phyloP scores from a whole-genome alignment of 2,329 filamentous ascomycete genomes.

The Fonsecaea monophora region DNA sequence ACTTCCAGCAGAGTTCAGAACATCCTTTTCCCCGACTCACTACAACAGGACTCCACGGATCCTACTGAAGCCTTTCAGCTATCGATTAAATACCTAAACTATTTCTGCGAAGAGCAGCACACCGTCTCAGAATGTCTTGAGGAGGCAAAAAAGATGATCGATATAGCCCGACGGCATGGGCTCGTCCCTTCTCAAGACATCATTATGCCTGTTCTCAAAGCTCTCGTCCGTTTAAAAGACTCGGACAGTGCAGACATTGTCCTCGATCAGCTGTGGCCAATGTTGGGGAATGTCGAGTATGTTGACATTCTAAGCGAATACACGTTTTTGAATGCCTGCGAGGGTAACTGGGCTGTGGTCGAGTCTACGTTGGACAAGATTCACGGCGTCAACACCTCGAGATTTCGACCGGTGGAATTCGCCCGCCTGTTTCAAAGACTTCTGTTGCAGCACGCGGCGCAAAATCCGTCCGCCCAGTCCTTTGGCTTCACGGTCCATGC shows the following conservation, averaged over 20 bases:
- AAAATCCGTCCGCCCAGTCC: slow-evolving; percentile 21
- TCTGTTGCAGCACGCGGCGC: slow-evolving; percentile 20
- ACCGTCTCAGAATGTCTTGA: slow-evolving; percentile 43
- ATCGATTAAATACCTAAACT: slow-evolving; percentile 38
- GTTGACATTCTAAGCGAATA: slow-evolving; percentile 49
- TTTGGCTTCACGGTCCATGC: slow-evolving; percentile 30
- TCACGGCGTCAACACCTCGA: slow-evolving; percentile 45
- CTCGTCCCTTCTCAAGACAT: slow-evolving; percentile 46
- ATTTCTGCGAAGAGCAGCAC: slow-evolving; percentile 46
- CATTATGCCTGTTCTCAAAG: slow-evolving; percentile 51
- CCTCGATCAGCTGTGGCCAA: slow-evolving; percentile 45
- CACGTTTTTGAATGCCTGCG: slow-evolving; percentile 47
- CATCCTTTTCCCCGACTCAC: slow-evolving; percentile 26
- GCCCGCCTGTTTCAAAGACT: slow-evolving; percentile 28
- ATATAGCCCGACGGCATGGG: slow-evolving; percentile 15
- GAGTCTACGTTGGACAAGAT: slow-evolving; percentile 49
- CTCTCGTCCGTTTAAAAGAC: slow-evolving; percentile 47
- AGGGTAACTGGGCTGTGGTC: slow-evolving; percentile 51
- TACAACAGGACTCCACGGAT: background rate
- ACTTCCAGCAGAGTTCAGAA: slow-evolving; percentile 16
- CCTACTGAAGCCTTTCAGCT: slow-evolving; percentile 3
- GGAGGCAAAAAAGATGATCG: slow-evolving; percentile 41
- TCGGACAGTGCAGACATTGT: slow-evolving; percentile 46
- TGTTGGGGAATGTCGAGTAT: slow-evolving; percentile 43
- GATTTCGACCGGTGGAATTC: slow-evolving; percentile 32